These are phyloP conservation scores for Syzygium aqueum DNA, from an alignment of 345 rosid species.

Conservation along the genomic window DNA sequence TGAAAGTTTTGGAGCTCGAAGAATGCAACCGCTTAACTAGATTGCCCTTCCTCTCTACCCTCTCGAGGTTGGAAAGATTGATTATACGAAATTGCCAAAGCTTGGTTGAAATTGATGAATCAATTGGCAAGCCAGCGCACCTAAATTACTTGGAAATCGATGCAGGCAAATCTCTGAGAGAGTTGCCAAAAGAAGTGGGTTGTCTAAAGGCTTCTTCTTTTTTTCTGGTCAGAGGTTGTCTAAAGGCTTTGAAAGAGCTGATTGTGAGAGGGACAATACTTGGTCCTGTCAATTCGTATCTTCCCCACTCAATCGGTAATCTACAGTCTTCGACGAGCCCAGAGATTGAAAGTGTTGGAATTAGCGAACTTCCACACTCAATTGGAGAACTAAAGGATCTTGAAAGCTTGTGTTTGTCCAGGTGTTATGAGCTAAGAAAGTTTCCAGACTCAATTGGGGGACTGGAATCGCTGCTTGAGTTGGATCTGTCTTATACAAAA, in stretches of 20 bases:
- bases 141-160: neutral
- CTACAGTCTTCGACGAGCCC: neutral
- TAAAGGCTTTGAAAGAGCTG: neutral
- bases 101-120: neutral
- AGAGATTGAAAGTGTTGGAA: neutral
- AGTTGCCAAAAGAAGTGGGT: neutral
- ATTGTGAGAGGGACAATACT: neutral
- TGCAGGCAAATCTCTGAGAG: accelerated
- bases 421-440: neutral
- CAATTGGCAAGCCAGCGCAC: neutral
- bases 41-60: neutral
- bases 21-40: neutral
- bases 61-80: neutral
- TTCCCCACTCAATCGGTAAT: neutral
- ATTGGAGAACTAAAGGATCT: neutral
- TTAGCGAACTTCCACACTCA: neutral
- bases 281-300: neutral
- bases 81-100: neutral
- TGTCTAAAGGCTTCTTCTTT: neutral
- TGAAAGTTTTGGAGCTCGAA: neutral
- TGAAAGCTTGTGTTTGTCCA: neutral
- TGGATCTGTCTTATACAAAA: neutral
- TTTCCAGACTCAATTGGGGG: neutral
- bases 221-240: neutral
- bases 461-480: neutral